phyloP scores from a whole-genome alignment of 768 basidiomycete genomes.

The Fistulinella prunicolor region DNA sequence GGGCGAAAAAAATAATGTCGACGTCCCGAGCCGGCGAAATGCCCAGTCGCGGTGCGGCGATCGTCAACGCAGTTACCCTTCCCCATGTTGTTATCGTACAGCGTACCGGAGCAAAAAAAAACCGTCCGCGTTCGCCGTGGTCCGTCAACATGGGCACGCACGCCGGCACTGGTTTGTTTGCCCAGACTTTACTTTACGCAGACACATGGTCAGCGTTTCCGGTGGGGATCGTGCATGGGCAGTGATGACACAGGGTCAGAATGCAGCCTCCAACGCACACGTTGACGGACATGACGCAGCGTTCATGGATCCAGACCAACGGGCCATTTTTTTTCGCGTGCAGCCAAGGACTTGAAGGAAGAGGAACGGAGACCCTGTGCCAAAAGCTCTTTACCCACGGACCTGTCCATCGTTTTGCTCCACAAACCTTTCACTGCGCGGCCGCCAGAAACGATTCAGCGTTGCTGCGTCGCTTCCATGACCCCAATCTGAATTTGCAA shows the following conservation, averaged over 20 bases:
- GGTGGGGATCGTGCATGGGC: not conserved
- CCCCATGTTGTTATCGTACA: not conserved
- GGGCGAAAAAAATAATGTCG: not conserved
- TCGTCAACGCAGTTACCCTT: constrained; percentile 1
- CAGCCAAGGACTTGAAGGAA: not conserved
- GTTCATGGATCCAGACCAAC: constrained; percentile 1
- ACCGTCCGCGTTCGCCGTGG: not conserved
- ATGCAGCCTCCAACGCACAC: constrained; percentile 5
- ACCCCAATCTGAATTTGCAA: constrained; percentile 26
- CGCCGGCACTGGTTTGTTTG: not conserved
- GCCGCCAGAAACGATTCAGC: constrained; percentile 7
- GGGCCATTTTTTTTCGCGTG: not conserved
- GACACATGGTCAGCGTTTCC: constrained; percentile 8
- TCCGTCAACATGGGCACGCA: constrained; percentile 10
- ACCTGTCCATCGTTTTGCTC: constrained; percentile 15
- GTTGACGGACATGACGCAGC: constrained; percentile 22
- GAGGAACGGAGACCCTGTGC: constrained; percentile 20
- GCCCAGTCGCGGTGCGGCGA: not conserved
- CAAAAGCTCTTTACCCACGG: constrained; percentile 17
- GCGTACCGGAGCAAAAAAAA: not conserved
- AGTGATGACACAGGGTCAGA: constrained; percentile 14
- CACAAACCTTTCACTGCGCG: constrained; percentile 15
- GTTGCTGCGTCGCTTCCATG: constrained; percentile 20
- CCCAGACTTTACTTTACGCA: not conserved
- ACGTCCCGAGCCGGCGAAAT: not conserved